Conservation (phyloP, 2,329 filamentous ascomycete species). For the Rutstroemia sp. region DNA sequence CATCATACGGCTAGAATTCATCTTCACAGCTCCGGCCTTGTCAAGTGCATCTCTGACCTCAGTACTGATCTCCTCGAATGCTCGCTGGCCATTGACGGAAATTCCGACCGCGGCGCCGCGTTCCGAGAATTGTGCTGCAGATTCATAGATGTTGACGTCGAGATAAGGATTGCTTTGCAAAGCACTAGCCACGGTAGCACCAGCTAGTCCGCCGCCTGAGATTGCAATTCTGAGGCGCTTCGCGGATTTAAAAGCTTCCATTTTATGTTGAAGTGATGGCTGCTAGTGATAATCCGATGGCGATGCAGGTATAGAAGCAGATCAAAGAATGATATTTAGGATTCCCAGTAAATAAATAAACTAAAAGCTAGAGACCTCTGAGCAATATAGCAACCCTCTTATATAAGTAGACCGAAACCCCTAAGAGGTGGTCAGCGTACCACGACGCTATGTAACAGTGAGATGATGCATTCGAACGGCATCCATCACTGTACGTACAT, state of each 20-base stretch:
- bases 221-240: neutral
- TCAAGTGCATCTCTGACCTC: neutral
- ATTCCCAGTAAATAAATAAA: no score
- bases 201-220: neutral
- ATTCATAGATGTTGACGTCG: neutral
- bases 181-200: neutral
- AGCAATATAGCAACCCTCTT: no score
- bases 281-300: no score
- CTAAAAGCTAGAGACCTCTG: no score
- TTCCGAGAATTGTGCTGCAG: neutral
- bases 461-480: no score
- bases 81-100: neutral
- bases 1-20: neutral
- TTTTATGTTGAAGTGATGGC: neutral
- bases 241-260: neutral
- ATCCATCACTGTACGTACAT: no score
- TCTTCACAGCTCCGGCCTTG: neutral
- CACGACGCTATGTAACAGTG: no score
- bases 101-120: neutral
- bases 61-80: neutral
- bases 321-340: no score
- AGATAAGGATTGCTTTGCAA: neutral
- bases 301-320: no score
- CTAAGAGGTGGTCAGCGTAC: no score
- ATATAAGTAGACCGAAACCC: no score